A percentile compares a stretch with the other conserved stretches of the same genome.
phyloP scores from a whole-genome alignment of 768 basidiomycete species.

The Russula lepida region DNA sequence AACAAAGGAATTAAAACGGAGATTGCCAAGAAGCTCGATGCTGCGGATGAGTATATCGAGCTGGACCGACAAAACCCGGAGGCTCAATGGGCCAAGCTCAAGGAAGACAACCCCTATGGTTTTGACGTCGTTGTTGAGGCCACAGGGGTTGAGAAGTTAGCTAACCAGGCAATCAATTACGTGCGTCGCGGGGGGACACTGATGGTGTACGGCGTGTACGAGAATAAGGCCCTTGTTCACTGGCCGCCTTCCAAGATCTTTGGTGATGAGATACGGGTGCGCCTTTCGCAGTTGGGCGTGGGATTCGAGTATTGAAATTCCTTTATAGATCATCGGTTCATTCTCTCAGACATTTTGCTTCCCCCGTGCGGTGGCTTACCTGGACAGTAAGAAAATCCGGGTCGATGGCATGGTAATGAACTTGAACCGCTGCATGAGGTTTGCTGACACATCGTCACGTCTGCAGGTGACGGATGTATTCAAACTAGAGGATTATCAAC shows the following conservation, averaged over 20 bases:
- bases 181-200: slow-evolving; percentile 78
- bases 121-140: slow-evolving; percentile 84
- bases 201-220: slow-evolving; percentile 89
- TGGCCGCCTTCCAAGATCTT: slow-evolving; percentile 85
- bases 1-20: slow-evolving; percentile 91
- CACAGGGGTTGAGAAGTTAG: slow-evolving; percentile 77
- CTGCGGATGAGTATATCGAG: slow-evolving; percentile 80
- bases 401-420: slow-evolving; percentile 65
- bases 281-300: background rate
- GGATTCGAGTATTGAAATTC: background rate
- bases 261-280: slow-evolving; percentile 57
- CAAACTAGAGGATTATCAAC: slow-evolving; percentile 50
- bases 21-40: slow-evolving; percentile 69
- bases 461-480: slow-evolving; percentile 48
- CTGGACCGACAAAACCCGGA: slow-evolving; percentile 68
- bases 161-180: slow-evolving; percentile 85
- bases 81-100: slow-evolving; percentile 73
- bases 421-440: background rate
- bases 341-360: slow-evolving; percentile 88
- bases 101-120: slow-evolving; percentile 75
- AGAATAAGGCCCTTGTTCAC: slow-evolving; percentile 72
- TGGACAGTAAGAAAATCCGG: slow-evolving; percentile 78
- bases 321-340: slow-evolving; percentile 71
- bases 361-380: slow-evolving; percentile 83
- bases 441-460: background rate